Evolutionary conservation across 768 basidiomycete species (phyloP).

Genomic region (Cystobasidium tubakii): DNA sequence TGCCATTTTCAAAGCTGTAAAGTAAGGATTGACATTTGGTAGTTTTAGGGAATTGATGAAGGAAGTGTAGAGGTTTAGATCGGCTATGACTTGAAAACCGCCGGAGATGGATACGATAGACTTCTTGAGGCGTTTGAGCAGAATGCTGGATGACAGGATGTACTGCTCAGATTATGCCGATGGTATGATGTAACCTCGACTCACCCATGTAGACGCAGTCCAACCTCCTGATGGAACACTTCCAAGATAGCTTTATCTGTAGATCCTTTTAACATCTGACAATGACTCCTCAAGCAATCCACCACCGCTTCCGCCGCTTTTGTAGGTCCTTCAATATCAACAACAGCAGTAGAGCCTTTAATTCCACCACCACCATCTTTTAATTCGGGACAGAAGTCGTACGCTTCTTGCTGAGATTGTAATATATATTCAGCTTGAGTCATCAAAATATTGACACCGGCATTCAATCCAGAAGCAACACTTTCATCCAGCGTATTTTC

Average conservation of each 20-base stretch:
- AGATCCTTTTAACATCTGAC: slow-evolving; percentile 81
- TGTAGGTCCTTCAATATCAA: slow-evolving; percentile 68
- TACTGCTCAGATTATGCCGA: too few species aligned
- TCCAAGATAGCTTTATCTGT: slow-evolving; percentile 94
- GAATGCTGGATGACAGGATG: too few species aligned
- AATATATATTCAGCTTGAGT: slow-evolving; percentile 87
- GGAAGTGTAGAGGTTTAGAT: slow-evolving; percentile 83
- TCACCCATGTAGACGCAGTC: slow-evolving; percentile 75
- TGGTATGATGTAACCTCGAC: too few species aligned
- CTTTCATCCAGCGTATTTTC: slow-evolving; percentile 87
- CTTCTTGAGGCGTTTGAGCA: slow-evolving; percentile 93
- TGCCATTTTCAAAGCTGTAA: slow-evolving; percentile 91
- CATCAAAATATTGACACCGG: slow-evolving; percentile 63
- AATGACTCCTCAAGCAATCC: slow-evolving; percentile 80
- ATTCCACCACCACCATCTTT: neutral
- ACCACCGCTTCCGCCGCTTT: slow-evolving; percentile 84
- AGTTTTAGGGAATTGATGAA: slow-evolving; percentile 85
- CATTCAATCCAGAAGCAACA: slow-evolving; percentile 86
- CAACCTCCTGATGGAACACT: slow-evolving; percentile 96
- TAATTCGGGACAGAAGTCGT: slow-evolving; percentile 77
- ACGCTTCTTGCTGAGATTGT: slow-evolving; percentile 66
- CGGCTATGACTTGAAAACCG: slow-evolving; percentile 92
- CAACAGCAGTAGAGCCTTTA: neutral
- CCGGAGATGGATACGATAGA: slow-evolving; percentile 92
- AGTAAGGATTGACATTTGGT: slow-evolving; percentile 75